Evolutionary conservation across 345 rosid species (phyloP), one percentile per base, ranked within the genome.

Genomic region (Anacardium occidentale): DNA sequence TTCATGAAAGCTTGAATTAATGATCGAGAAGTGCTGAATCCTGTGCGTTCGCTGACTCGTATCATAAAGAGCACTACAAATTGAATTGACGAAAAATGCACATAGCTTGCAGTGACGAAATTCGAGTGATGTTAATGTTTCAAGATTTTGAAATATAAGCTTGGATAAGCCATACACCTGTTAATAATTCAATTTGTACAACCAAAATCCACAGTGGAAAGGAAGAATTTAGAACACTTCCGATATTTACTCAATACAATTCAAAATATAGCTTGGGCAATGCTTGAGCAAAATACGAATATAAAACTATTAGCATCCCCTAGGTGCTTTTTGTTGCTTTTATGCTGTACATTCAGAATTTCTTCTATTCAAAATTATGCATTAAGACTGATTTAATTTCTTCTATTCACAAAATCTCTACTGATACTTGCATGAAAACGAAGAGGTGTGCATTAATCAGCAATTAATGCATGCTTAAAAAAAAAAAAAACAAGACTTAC

Each of bases 131-230:
- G 64, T 86, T 74, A 94, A 81, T 18, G 97, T 86, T 76, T 84
- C 82, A 63, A 66, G 61, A 73, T 86, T 90, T 82, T 92, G 91
- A 68, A 72, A 70, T 81, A 92, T 78, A 77, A 94, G 87, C 66
- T 85, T 78, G 87, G 91, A 86, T 76, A 89, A 82, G 59, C 87
- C 90, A 68, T 82, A 83, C 74, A 88, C 91, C 98, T 92, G 88
- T 55, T 47, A 73, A 71, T 81, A 57, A 32, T 60, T 60, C 47
- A 66, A 81, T 51, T 44, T 69, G 51, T 37, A n/a, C 37, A 68
- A 72, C 47, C 50, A 69, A 66, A 48, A 58, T 50, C 24, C 67
- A 55, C 12, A 9, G 26, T 32, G 20, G 56, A 64, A 42, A 10
- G 6, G 68, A 58, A 66, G 51, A 51, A 22, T 21, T 75, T n/a